Evolutionary conservation across 768 basidiomycete genomes (phyloP), one percentile per base, ranked within the genome.

Genomic region (Pholiota molesta): DNA sequence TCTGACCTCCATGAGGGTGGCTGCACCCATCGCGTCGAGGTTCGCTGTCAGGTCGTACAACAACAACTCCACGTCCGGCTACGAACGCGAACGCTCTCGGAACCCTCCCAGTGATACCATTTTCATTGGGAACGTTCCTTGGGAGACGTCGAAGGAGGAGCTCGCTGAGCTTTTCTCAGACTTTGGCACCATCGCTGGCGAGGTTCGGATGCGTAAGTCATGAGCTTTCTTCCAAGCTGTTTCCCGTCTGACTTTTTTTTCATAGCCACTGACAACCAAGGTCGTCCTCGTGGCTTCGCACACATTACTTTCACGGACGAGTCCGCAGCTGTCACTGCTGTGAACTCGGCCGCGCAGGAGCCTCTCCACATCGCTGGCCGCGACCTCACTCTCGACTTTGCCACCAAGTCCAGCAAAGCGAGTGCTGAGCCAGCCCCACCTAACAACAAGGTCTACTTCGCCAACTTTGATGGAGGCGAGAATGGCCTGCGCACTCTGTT

Each of bases 41-140:
- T 53, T 57, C 45, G 54, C 51, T 45, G 31, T 65, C 58, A 65
- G 70, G 57, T 54, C 64, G 5, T 72, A 71, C 65, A 73, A 73
- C 65, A 73, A 73, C 59, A 69, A 68, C 60, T 68, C 69, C 49
- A 19, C 63, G 51, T 58, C 47, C 13, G 53, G 47, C 21, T 28
- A 26, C 53, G 49, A 55, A 5, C 35, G 47, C 28, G 49, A 57
- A 5, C 35, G 47, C 28, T 44, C 42, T 7, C 51, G 35, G 21
- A 68, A 62, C 61, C 57, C 71, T 17, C 81, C 82, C 6, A 72
- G 70, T n/a, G 71, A 71, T 10, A 74, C 73, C 2, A 66, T 87
- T 54, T 86, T 72, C 47, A 65, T 85, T 33, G 81, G 78, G 9
- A 87, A 87, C 64, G n/a, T 87, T n/a, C 83, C 85, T 53, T 90